Evolutionary conservation across 441 rosid genomes (phyloP), one percentile per base, ranked within the genome.

Genomic region (Cnidoscolus chayamansa): DNA sequence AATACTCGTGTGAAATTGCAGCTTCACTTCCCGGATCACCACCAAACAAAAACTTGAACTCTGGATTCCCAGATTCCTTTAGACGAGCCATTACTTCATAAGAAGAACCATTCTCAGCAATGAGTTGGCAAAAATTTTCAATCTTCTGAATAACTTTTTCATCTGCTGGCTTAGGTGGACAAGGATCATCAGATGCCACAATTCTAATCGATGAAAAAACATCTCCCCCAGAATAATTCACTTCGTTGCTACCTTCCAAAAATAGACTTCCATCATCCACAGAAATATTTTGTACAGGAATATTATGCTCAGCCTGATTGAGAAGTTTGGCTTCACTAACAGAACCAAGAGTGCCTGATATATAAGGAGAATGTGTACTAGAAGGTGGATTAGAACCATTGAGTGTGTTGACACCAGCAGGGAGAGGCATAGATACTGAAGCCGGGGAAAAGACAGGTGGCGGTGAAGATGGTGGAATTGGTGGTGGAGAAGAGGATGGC

Each of bases 11-110:
- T 2, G 77, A 80, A 47, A 79, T 70, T 10, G 77, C 83, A 75
- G 78, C 80, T 65, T 79, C 83, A 75, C 84, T 83, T 70, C 83
- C 84, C 37, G 81, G 80, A 71, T 79, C 77, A 56, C 81, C 81
- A 57, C 77, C 80, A 75, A 79, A 83, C 58, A 83, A 77, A 81
- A 83, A 81, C 37, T 75, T 57, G 73, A 72, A 83, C 70, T 77
- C 74, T 51, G 81, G 77, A 79, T 81, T 83, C 54, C 72, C 3
- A 7, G 13, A 60, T 74, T 83, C 84, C 65, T 72, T 74, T 53
- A 50, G 74, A 16, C 78, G 76, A 73, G 71, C 65, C 65, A 74
- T 68, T 54, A 79, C 83, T 74, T 83, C 86, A 73, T 70, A 83
- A 73, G 83, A 76, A 15, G 70, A 13, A 55, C 84, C 84, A 73